Conservation (phyloP, 2,329 filamentous ascomycete species). For the Xylaria multiplex region DNA sequence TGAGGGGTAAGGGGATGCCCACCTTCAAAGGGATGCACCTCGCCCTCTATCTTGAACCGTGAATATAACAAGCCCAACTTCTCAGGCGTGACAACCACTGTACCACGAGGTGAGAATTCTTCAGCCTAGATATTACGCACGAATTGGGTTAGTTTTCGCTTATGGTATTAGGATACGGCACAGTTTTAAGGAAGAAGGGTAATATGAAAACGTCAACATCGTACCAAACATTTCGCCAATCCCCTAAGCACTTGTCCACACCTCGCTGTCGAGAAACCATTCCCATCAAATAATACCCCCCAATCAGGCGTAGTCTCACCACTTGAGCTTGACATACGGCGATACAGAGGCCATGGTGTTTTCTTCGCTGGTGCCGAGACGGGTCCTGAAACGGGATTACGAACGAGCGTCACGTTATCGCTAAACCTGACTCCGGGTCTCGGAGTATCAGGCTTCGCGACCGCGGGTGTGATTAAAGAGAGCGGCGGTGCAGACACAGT, state of each 20-base stretch:
- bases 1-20: slow-evolving; percentile 44
- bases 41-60: slow-evolving; percentile 69
- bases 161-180: neutral
- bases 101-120: slow-evolving; percentile 72
- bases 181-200: neutral
- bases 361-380: slow-evolving; percentile 21
- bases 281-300: slow-evolving; percentile 76
- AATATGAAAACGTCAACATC: slow-evolving; percentile 37
- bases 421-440: slow-evolving; percentile 32
- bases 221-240: slow-evolving; percentile 77
- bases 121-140: slow-evolving; percentile 63
- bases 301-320: slow-evolving; percentile 59
- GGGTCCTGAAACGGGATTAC: slow-evolving; percentile 19
- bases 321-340: slow-evolving; percentile 31
- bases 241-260: slow-evolving; percentile 77
- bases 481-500: slow-evolving; percentile 7
- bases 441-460: slow-evolving; percentile 11
- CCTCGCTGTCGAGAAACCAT: slow-evolving; percentile 73
- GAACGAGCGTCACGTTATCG: slow-evolving; percentile 37
- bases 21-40: slow-evolving; percentile 76
- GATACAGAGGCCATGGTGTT: slow-evolving; percentile 30
- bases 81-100: slow-evolving; percentile 76
- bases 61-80: slow-evolving; percentile 81
- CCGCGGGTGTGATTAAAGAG: slow-evolving; percentile 6
- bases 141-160: slow-evolving; percentile 2